phyloP scores from a whole-genome alignment of 805 yeast species.

The Henningerozyma blattae region DNA sequence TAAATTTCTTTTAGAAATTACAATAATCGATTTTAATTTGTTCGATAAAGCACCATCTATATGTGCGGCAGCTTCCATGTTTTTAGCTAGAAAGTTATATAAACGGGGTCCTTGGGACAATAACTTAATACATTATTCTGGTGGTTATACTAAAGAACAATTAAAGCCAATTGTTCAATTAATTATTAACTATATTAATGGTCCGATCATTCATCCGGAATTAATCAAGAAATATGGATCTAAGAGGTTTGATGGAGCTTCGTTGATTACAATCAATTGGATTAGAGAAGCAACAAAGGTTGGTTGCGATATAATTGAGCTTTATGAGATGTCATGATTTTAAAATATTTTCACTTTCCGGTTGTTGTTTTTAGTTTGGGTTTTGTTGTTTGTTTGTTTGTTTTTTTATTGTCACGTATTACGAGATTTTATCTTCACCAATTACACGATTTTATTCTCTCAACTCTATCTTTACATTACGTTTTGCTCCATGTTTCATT shows the following conservation, averaged over 20 bases:
- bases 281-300: conserved; percentile 39
- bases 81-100: conserved; percentile 60
- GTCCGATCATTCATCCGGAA: conserved; percentile 77
- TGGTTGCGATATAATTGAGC: conserved; percentile 21
- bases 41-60: conserved; percentile 65
- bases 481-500: no score
- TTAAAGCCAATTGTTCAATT: conserved; percentile 56
- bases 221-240: conserved; percentile 84
- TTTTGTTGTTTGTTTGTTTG: no score
- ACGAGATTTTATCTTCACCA: no score
- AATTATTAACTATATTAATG: conserved; percentile 58
- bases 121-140: conserved; percentile 76
- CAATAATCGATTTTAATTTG: conserved; percentile 62
- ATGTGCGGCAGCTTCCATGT: conserved; percentile 82
- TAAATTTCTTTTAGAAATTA: conserved; percentile 69
- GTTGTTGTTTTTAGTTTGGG: no score
- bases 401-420: no score
- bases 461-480: no score
- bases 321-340: conserved; percentile 17
- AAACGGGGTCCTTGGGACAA: conserved; percentile 64
- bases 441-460: no score
- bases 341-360: no score
- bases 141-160: conserved; percentile 66
- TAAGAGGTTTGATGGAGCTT: conserved; percentile 71
- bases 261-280: conserved; percentile 68